Evolutionary conservation across 2,329 filamentous ascomycete species (phyloP), one percentile per base, ranked within the genome.

Genomic region (Verticillium nubilum): DNA sequence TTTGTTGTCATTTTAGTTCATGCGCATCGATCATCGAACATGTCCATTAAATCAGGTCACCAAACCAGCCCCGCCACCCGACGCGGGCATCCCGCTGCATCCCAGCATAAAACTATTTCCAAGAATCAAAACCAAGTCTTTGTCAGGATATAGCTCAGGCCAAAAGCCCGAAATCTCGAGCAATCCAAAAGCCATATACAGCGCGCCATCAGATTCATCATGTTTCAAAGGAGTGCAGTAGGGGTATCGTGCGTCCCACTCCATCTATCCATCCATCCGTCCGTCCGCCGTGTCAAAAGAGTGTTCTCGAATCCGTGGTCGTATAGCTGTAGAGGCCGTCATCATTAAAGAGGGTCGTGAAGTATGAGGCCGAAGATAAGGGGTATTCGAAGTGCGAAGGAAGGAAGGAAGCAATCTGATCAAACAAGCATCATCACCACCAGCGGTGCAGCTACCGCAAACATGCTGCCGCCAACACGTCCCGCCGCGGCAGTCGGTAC

Each of bases 391-490:
- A n/a, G 9, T 19, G 29, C 55, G 15, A 62, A 58, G 29, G 31
- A 52, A 23, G 31, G 42, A 23, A 31, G 58, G 10, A 35, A 28
- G 12, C 1, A 3, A 50, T 26, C n/a, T 19, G 2, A 58, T 61
- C 57, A 63, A 15, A 62, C 37, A 4, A 63, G 23, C 6, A 63
- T 3, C 26, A 62, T 57, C 37, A 57, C 57, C 54, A 61, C 25
- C 33, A 63, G 25, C 7, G 62, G 56, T 5, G 57, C 59, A 2
- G 62, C 10, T 19, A 62, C 27, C n/a, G 57, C 42, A 25, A 62
- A 4, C 25, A 61, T 29, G 52, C 47, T 42, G 7, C 37, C 19
- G n/a, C 37, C 37, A 1, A 47, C n/a, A 4, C 37, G 37, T 7
- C 19, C 19, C 9, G 37, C 37, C 27, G 52, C 52, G 12, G 62